Conservation (phyloP, 2,329 filamentous ascomycete species). For the Alternaria sp. region DNA sequence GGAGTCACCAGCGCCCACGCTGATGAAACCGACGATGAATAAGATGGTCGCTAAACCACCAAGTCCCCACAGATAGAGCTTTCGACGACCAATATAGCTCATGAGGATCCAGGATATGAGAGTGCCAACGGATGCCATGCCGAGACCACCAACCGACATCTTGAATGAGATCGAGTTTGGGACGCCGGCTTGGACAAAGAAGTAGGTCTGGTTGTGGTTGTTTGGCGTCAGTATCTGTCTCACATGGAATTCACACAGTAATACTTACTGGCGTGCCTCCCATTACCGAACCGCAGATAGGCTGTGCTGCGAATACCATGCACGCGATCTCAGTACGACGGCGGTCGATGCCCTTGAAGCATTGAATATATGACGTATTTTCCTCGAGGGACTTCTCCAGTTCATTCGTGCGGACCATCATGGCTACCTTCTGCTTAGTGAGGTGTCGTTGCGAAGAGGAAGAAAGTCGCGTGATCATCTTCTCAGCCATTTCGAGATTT, state of each 20-base stretch:
- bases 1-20: slow-evolving; percentile 41
- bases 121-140: slow-evolving; percentile 65
- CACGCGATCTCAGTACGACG: slow-evolving; percentile 76
- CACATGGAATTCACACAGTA: background rate
- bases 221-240: background rate
- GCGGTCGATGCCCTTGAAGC: slow-evolving; percentile 72
- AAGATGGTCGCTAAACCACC: slow-evolving; percentile 68
- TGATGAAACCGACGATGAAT: slow-evolving; percentile 76
- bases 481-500: slow-evolving; percentile 66
- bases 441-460: slow-evolving; percentile 6
- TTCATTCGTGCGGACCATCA: slow-evolving; percentile 87
- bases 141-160: slow-evolving; percentile 61
- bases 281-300: slow-evolving; percentile 34
- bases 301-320: slow-evolving; percentile 55
- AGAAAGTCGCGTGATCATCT: slow-evolving; percentile 58
- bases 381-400: slow-evolving; percentile 71
- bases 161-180: slow-evolving; percentile 48
- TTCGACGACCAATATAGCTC: slow-evolving; percentile 76
- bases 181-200: slow-evolving; percentile 55
- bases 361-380: slow-evolving; percentile 78
- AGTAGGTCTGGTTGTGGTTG: slow-evolving; percentile 48
- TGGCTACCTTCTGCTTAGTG: slow-evolving; percentile 63
- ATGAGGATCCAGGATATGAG: slow-evolving; percentile 82
- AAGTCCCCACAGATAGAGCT: slow-evolving; percentile 76
- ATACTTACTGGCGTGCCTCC: slow-evolving; percentile 17